Percentiles rank a stretch among this genome's conserved stretches.
Evolutionary conservation across 2,329 filamentous ascomycete species (phyloP).

Genomic region (Aspergillus phoenicis): DNA sequence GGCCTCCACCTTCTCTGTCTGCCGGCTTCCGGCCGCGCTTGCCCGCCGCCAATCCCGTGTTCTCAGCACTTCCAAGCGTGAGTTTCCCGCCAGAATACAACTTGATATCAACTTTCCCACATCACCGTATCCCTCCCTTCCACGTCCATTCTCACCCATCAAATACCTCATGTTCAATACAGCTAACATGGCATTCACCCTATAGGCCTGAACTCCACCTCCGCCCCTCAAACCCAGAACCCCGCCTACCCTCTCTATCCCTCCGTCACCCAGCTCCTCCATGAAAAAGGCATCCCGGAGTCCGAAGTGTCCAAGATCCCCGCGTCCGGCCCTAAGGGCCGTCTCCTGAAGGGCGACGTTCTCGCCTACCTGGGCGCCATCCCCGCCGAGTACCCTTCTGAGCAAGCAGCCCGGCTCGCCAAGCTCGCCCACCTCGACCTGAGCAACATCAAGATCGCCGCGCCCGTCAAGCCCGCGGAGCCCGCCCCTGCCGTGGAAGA

Average conservation of each 20-base stretch:
- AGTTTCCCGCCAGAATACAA: slow-evolving; percentile 26
- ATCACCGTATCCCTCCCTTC: not conserved
- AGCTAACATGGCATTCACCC: not conserved
- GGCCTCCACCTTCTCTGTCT: slow-evolving; percentile 37
- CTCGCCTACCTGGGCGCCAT: slow-evolving; percentile 85
- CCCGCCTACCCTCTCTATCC: slow-evolving; percentile 61
- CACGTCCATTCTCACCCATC: not conserved
- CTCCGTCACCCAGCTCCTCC: slow-evolving; percentile 80
- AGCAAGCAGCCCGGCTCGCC: slow-evolving; percentile 70
- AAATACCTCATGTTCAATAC: slow-evolving; percentile 14
- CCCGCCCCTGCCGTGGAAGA: slow-evolving; percentile 44
- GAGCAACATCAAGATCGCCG: slow-evolving; percentile 86
- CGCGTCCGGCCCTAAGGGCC: slow-evolving; percentile 82
- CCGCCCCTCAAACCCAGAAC: slow-evolving; percentile 42
- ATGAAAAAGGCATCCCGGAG: slow-evolving; percentile 74
- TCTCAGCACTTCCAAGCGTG: slow-evolving; percentile 36
- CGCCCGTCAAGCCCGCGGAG: slow-evolving; percentile 35
- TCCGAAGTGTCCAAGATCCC: slow-evolving; percentile 79
- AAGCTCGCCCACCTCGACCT: slow-evolving; percentile 85
- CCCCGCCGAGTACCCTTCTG: slow-evolving; percentile 68
- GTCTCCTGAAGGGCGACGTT: slow-evolving; percentile 92
- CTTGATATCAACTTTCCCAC: slow-evolving; percentile 2
- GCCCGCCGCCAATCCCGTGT: slow-evolving; percentile 38
- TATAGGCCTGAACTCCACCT: slow-evolving; percentile 40
- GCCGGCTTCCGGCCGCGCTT: slow-evolving; percentile 38